phyloP scores from a whole-genome alignment of 2,329 filamentous ascomycete genomes.

The Trichophyton equinum region DNA sequence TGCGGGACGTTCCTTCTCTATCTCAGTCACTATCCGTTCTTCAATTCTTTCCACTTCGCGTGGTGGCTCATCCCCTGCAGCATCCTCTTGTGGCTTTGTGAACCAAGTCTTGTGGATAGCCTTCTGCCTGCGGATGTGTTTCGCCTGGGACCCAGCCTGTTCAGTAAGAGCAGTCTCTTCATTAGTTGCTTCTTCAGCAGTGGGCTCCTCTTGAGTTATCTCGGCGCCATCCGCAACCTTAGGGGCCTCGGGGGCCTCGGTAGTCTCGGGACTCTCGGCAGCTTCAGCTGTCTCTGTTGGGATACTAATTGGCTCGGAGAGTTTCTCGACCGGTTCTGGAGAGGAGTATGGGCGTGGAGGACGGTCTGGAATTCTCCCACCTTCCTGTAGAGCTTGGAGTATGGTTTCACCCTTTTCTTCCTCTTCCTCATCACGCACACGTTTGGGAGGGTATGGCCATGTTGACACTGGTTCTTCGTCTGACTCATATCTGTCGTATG shows the following conservation, averaged over 20 bases:
- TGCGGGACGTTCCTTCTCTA: slow-evolving; percentile 1
- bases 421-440: neutral
- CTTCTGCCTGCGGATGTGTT: neutral
- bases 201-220: neutral
- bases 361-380: neutral
- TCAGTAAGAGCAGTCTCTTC: neutral
- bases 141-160: neutral
- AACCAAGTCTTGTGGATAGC: neutral
- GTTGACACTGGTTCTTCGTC: neutral
- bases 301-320: neutral
- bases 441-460: neutral
- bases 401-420: neutral
- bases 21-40: neutral
- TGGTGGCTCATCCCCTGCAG: neutral
- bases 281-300: neutral
- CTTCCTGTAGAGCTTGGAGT: neutral
- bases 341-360: neutral
- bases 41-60: neutral
- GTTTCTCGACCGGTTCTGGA: neutral
- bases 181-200: neutral
- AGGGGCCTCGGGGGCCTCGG: no score
- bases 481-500: neutral
- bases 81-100: neutral
- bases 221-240: no score
- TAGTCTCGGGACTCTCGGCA: neutral